Evolutionary conservation across 176 grass and related monocot species (phyloP), one percentile per base, ranked within the genome.

Genomic region (Phoenix roebelenii): DNA sequence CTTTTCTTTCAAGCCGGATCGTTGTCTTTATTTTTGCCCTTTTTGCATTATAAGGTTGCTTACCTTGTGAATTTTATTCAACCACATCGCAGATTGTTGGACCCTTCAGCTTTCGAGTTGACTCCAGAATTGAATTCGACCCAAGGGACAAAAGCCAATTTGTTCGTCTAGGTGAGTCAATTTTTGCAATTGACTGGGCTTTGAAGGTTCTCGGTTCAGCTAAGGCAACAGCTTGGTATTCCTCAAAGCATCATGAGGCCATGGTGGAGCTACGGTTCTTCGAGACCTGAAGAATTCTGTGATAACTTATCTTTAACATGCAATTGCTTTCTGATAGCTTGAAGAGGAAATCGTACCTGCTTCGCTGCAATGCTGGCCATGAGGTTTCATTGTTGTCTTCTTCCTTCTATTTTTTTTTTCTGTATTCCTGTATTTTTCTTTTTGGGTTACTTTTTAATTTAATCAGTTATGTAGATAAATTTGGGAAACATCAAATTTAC

Each of bases 141-240:
- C 78, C 83, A 16, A 88, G 50, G 69, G 67, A 79, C 2, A 67
- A 50, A 18, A 63, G 80, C 54, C 58, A 73, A 63, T 75, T 83
- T 67, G 68, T 80, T 70, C 75, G 67, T 15, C 25, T 91, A n/a
- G 78, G 74, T 49, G 92, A 91, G 39, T 78, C 87, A 0, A 59
- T 97, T 14, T 88, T 83, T 15, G 93, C 84, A 30, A 83, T 97
- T 49, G 93, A 97, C 61, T 91, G 87, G 87, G 93, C 93, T 71
- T 80, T 97, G 22, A 89, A 85, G 61, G 84, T 97, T 63, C 81
- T 97, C 25, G 87, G 84, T 67, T 97, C 93, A 52, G 93, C 93
- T 58, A 97, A 88, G 66, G 93, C 93, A n/a, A 97, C 87, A 25
- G 75, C 81, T 29, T 97, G 92, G 92, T 91, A 85, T 70, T 96